Evolutionary conservation across 2,329 filamentous ascomycete genomes (phyloP).

Genomic region (Hypoxylon rubiginosum): DNA sequence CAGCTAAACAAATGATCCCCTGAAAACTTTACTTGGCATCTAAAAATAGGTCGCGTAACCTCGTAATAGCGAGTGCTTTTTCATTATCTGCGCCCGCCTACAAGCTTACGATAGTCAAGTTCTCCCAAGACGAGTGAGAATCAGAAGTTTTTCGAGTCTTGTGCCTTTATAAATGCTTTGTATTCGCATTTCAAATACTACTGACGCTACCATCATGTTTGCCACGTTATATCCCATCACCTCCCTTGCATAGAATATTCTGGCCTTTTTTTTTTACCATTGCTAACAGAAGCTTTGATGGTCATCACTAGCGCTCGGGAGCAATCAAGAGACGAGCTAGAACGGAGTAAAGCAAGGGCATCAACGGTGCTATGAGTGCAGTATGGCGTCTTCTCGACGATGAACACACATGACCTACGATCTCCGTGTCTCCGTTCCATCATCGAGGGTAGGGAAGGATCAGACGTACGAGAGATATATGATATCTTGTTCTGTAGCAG

Average conservation of each 20-base stretch:
- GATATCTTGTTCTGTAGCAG: not conserved
- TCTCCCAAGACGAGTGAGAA: constrained; percentile 14
- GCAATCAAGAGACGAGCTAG: not conserved
- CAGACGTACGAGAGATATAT: not conserved
- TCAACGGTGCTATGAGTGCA: not conserved
- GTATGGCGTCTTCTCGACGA: not conserved
- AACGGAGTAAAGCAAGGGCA: not conserved
- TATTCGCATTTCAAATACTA: not conserved
- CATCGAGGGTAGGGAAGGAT: not conserved
- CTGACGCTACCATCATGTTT: not conserved
- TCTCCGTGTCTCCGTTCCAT: not conserved
- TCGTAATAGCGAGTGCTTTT: constrained; percentile 15
- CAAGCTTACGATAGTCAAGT: not conserved
- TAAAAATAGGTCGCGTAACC: constrained; percentile 26
- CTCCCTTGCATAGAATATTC: not conserved
- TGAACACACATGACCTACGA: not conserved
- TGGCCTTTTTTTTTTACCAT: not conserved
- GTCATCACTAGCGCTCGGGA: not conserved
- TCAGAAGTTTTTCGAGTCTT: constrained; percentile 1
- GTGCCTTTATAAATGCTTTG: not conserved
- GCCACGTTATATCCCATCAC: not conserved
- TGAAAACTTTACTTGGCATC: constrained; percentile 2
- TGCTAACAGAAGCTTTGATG: not conserved
- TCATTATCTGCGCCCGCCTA: not conserved
- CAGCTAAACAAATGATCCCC: constrained; percentile 9